Evolutionary conservation across 2,329 filamentous ascomycete species (phyloP), one percentile per base, ranked within the genome.

Genomic region (Phaeosphaeriaceae sp.): DNA sequence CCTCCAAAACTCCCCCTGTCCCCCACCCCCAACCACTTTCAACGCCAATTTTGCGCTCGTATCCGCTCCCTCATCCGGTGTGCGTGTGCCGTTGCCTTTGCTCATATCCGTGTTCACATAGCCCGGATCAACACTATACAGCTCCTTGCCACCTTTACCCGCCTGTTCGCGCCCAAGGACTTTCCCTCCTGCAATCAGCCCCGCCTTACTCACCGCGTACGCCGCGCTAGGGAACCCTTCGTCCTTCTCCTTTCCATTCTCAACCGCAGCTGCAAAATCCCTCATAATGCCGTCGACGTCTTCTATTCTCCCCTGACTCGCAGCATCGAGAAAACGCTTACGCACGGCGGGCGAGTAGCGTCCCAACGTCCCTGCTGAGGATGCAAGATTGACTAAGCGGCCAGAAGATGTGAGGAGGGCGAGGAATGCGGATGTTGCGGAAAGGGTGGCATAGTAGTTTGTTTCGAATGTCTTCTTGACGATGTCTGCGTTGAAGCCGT

Each of bases 401-500:
- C 82, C 82, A 5, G 71, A 69, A 7, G 76, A 62, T 44, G 79
- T 79, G 57, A 86, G 69, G 6, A 83, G 68, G 5, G 82, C 80
- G 22, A 86, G 73, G 56, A 85, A 76, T 9, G 74, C 61, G 42
- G 78, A 78, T 2, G 78, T 80, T 1, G 78, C 78, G 48, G 80
- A 75, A 15, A 86, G 72, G 2, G 83, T 84, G 66, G 80, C 81
- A 69, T 83, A 82, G 73, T 85, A 86, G 68, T 86, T 86, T 60
- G 78, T 81, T 21, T 76, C 70, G 3, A 86, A 71, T 0, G 84
- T 86, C 21, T 76, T 74, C 53, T 79, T 78, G 31, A 85, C 84
- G 21, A 85, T 75, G 22, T 81, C 72, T 5, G 73, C 57, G 62
- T 84, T 76, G 53, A 83, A 83, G 2, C 81, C 81, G 6, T 81